Percentiles rank a stretch among this genome's conserved stretches.
These are phyloP conservation scores for Sanghuangporus baumii DNA, from an alignment of 1,284 basidiomycete genomes.

Conservation along the genomic window DNA sequence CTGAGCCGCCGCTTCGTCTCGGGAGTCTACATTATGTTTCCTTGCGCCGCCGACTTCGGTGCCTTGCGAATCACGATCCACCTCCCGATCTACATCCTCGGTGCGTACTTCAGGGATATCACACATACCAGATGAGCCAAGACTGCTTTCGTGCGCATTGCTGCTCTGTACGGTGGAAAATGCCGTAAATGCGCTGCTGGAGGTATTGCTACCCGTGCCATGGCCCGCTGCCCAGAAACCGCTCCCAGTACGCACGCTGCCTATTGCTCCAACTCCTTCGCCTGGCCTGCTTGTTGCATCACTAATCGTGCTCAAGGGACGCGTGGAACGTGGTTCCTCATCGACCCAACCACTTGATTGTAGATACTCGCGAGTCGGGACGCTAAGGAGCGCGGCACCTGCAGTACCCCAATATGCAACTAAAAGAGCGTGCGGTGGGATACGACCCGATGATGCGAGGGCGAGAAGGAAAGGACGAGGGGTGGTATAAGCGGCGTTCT, in stretches of 20 bases:
- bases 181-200: conserved; percentile 51
- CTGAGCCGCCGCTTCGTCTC: conserved; percentile 70
- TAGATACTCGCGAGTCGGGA: conserved; percentile 78
- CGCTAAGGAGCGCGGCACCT: conserved; percentile 71
- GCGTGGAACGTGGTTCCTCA: conserved; percentile 13
- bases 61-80: conserved; percentile 41
- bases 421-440: conserved; percentile 67
- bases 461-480: conserved; percentile 73
- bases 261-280: conserved; percentile 19
- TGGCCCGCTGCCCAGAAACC: conserved; percentile 58
- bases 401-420: conserved; percentile 72
- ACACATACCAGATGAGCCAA: conserved; percentile 16
- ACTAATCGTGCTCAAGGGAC: conserved; percentile 9
- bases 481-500: conserved; percentile 44
- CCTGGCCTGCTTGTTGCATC: conserved; percentile 4
- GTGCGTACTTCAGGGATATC: conserved; percentile 20
- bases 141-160: conserved; percentile 1
- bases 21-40: conserved; percentile 25
- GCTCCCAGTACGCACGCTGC: conserved; percentile 58
- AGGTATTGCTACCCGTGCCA: conserved; percentile 45
- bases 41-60: conserved; percentile 37
- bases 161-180: conserved; percentile 17
- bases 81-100: conserved; percentile 14
- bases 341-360: conserved; percentile 72
- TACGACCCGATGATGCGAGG: conserved; percentile 44